phyloP scores from a whole-genome alignment of 2,329 filamentous ascomycete genomes.

The Chaetoscypha palmicola region DNA sequence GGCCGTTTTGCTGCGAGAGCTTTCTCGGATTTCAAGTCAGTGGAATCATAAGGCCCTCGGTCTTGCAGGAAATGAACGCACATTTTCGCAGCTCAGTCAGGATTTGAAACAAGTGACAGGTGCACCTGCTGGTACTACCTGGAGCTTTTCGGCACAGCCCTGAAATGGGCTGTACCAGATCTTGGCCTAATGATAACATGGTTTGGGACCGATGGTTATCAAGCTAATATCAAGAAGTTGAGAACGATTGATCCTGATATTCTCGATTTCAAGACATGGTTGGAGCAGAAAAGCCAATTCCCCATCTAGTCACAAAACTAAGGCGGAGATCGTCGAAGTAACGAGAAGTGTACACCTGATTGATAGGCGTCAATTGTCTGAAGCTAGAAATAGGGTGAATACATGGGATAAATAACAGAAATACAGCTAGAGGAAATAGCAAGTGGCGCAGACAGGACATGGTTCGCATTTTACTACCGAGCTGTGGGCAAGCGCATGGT shows the following conservation, averaged over 20 bases:
- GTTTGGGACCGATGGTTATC: slow-evolving; percentile 33
- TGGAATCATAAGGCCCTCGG: slow-evolving; percentile 30
- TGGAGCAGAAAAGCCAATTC: slow-evolving; percentile 6
- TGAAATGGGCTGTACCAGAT: slow-evolving; percentile 30
- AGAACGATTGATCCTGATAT: slow-evolving; percentile 7
- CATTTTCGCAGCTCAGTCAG: slow-evolving; percentile 25
- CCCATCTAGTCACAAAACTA: too few relatives aligned
- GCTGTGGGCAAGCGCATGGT: too few relatives aligned
- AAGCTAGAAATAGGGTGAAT: too few relatives aligned
- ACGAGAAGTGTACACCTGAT: too few relatives aligned
- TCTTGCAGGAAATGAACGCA: slow-evolving; percentile 36
- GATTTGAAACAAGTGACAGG: slow-evolving; percentile 30
- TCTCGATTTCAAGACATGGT: slow-evolving; percentile 8
- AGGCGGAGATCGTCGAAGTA: too few relatives aligned
- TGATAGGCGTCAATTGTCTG: too few relatives aligned
- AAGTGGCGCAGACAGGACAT: too few relatives aligned
- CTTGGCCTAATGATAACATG: slow-evolving; percentile 33
- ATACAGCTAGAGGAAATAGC: too few relatives aligned
- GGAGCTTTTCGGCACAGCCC: slow-evolving; percentile 23
- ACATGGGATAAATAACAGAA: too few relatives aligned
- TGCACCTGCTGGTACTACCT: slow-evolving; percentile 23
- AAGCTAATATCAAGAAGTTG: slow-evolving; percentile 26
- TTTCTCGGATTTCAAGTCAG: slow-evolving; percentile 26
- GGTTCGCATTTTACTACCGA: too few relatives aligned
- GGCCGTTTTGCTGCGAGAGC: slow-evolving; percentile 33